Evolutionary conservation across 2,329 filamentous ascomycete genomes (phyloP).

Genomic region (Arthroderma sp.): DNA sequence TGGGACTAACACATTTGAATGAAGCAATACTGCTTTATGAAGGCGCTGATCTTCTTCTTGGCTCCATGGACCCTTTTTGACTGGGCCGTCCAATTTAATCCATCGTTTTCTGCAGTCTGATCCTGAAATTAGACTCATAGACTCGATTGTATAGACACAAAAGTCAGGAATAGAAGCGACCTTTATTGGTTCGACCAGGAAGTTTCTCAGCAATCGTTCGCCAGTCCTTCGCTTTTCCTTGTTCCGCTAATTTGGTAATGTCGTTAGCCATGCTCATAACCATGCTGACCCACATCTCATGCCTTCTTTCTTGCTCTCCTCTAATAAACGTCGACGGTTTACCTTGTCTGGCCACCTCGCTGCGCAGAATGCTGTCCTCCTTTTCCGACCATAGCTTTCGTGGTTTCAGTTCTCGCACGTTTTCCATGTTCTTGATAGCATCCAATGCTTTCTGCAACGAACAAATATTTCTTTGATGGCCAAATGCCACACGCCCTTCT

Average conservation of each 20-base stretch:
- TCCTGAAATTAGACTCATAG: not conserved
- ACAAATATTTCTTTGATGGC: not conserved
- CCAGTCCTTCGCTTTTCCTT: slow-evolving; percentile 2
- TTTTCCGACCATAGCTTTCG: slow-evolving; percentile 6
- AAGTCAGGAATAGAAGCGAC: not conserved
- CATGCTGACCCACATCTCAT: not conserved
- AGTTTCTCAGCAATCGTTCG: slow-evolving; percentile 5
- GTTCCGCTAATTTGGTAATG: not conserved
- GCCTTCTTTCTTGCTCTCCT: not conserved
- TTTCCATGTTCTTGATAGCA: not conserved
- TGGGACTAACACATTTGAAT: slow-evolving; percentile 5
- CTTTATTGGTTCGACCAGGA: slow-evolving; percentile 4
- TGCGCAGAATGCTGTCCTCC: not conserved
- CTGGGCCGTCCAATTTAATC: slow-evolving; percentile 3
- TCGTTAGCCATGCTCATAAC: not conserved
- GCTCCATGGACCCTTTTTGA: slow-evolving; percentile 5
- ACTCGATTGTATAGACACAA: not conserved
- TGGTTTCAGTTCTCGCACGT: not conserved
- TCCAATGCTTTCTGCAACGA: not conserved
- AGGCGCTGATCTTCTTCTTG: slow-evolving; percentile 5
- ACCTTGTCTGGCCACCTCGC: slow-evolving; percentile 1
- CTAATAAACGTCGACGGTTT: not conserved
- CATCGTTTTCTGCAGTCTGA: slow-evolving; percentile 5
- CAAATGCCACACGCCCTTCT: not conserved
- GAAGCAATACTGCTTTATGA: slow-evolving; percentile 3